Conservation (phyloP, 805 yeast species). For the Wickerhamiella hasegawae region DNA sequence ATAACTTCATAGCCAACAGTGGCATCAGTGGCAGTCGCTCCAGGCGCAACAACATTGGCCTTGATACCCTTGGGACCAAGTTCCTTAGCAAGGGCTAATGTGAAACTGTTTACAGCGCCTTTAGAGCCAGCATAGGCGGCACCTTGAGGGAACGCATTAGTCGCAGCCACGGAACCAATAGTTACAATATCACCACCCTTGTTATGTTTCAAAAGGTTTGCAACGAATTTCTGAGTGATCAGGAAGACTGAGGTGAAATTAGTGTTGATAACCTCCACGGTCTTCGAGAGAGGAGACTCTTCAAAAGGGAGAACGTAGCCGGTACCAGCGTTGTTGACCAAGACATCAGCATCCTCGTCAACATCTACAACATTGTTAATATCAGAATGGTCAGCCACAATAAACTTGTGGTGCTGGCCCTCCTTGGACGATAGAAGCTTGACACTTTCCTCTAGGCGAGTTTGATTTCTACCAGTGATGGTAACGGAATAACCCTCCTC, state of each 20-base stretch:
- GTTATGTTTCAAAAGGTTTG: constrained; percentile 31
- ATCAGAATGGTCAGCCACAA: constrained; percentile 9
- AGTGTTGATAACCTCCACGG: constrained; percentile 31
- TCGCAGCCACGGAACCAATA: constrained; percentile 45
- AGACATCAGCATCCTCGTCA: constrained; percentile 23
- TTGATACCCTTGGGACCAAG: constrained; percentile 35
- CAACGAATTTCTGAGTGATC: constrained; percentile 35
- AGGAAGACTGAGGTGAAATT: constrained; percentile 50
- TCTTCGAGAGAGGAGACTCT: constrained; percentile 26
- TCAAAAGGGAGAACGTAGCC: constrained; percentile 40
- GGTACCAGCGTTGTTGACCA: constrained; percentile 44
- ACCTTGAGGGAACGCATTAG: constrained; percentile 32
- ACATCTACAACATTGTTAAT: not conserved
- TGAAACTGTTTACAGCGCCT: constrained; percentile 51
- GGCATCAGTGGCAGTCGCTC: constrained; percentile 54
- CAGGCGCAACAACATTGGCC: constrained; percentile 55
- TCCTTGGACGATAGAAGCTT: constrained; percentile 8
- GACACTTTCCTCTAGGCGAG: constrained; percentile 20
- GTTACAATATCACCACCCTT: constrained; percentile 34
- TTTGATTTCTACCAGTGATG: constrained; percentile 33
- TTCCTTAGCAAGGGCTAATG: constrained; percentile 44
- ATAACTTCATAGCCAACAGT: constrained; percentile 7
- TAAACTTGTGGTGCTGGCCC: constrained; percentile 8
- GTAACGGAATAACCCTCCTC: constrained; percentile 35
- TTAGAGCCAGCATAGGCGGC: constrained; percentile 55